phyloP scores from a whole-genome alignment of 352 stramenopile genomes.

The Thalassiosira mediterranea region DNA sequence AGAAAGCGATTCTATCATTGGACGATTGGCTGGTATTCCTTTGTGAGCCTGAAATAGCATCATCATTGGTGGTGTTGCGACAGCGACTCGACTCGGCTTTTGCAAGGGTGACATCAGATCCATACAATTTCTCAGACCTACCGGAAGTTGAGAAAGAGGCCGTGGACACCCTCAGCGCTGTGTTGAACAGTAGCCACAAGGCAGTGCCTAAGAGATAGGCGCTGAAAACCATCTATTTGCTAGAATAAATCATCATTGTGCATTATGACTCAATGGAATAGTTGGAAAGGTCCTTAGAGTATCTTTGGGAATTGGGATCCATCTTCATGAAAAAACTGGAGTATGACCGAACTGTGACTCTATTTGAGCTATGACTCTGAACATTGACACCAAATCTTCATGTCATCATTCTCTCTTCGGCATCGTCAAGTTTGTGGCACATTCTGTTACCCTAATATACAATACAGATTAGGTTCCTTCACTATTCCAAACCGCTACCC shows the following conservation, averaged over 20 bases:
- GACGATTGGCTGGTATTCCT: constrained; percentile 79
- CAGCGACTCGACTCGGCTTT: constrained; percentile 47
- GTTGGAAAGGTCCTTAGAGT: too few relatives aligned
- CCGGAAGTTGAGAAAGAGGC: constrained; percentile 34
- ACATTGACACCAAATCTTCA: too few relatives aligned
- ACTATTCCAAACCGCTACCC: too few relatives aligned
- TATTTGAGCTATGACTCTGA: too few relatives aligned
- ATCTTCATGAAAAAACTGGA: too few relatives aligned
- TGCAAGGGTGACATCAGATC: constrained; percentile 48
- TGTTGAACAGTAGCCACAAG: constrained; percentile 49
- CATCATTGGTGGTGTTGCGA: constrained; percentile 42
- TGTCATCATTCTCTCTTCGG: too few relatives aligned
- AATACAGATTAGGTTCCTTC: too few relatives aligned
- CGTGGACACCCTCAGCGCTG: constrained; percentile 46
- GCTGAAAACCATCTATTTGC: neutral
- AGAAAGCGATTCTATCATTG: constrained; percentile 60
- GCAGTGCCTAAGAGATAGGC: constrained; percentile 13
- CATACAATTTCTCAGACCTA: constrained; percentile 29
- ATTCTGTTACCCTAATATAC: too few relatives aligned
- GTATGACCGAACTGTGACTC: too few relatives aligned
- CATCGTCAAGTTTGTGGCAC: too few relatives aligned
- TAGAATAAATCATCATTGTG: neutral
- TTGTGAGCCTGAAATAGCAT: constrained; percentile 39
- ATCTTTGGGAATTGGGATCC: too few relatives aligned
- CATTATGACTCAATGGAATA: too few relatives aligned